Evolutionary conservation across 805 yeast genomes (phyloP), one percentile per base, ranked within the genome.

Genomic region (Candida succiphila): DNA sequence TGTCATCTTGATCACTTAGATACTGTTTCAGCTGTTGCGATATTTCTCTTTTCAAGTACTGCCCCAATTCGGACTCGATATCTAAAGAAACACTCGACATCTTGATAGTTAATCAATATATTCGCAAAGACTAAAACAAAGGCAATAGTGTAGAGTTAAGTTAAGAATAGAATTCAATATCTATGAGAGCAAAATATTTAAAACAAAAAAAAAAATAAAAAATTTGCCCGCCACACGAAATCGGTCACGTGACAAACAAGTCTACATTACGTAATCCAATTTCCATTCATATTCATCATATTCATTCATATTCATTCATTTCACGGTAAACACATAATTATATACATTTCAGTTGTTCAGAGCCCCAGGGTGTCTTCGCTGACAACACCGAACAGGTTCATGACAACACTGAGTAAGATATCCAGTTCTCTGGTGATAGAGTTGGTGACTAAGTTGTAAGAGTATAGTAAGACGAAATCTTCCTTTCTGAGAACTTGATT

Each of bases 381-480:
- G 13, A 84, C 72, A 27, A 71, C 65, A 7, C 92, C 94, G 49
- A 71, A 75, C 7, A 84, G 52, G 3, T 68, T 71, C 20, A 72
- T 74, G 25, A 83, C 65, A 16, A 67, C 54, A 1, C 54, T 59
- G 30, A 78, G 65, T 24, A 85, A 68, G 29, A 58, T 65, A 38
- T 76, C 75, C 42, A 84, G 56, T 48, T 81, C 86, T 27, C 72
- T 70, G 4, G 79, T 67, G 28, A 84, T 73, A 2, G 78, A 71
- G 26, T 78, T 62, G 0, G 88, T 75, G 17, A 81, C 88, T 51
- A 84, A 61, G 30, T 78, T 68, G 52, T 83, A 84, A 1, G 88
- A 73, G 48, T 83, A 85, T 32, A 84, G 64, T 44, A 84, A 56
- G 16, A 84, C 85, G 49, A 81, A 84, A 44, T 84, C 94, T 39